Evolutionary conservation across 371 early-diverging fungal genomes (phyloP), one percentile per base, ranked within the genome.

Genomic region (Lichtheimia corymbifera): DNA sequence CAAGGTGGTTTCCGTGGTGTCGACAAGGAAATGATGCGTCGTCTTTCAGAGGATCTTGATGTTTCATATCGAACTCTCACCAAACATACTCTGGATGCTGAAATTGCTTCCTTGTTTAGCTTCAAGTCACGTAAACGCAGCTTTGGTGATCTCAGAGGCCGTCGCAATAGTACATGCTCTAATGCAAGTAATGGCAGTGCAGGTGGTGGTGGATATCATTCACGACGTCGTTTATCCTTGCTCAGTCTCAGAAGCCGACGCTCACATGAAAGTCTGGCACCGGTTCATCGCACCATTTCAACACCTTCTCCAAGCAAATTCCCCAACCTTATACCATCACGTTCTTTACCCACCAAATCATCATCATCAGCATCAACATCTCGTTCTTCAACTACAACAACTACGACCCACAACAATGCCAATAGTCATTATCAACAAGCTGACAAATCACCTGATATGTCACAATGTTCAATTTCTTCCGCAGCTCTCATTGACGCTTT

Each of bases 41-140:
- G 52, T 5, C 44, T 72, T 30, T 51, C 70, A 9, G 68, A 65
- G 41, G 68, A 68, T 55, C 75, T 77, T 55, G 65, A 67, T 58
- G 70, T 80, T 14, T 76, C 81, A 4, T 63, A 66, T 25, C 67
- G 76, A n/a, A 58, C 70, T 0, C 58, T 80, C 13, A 67, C 72
- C 11, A 77, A 74, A 35, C 35, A 35, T 35, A 60, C 76, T 2
- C 28, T 67, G 35, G 69, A 67, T 35, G 63, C 75, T 3, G 75
- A 71, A 28, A 64, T 69, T 14, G 64, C 70, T 15, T 59, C 64
- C 30, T 35, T 72, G 41, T 75, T 72, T 47, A 61, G 67, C 17
- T 66, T 75, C 55, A 61, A 63, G 14, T 58, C 59, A 47, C 47
- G 41, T n/a, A 52, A 52, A 15, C 53, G 53, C 6, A 61, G 43